Evolutionary conservation across 1,139 yeast species (phyloP).

Genomic region (Candida sojae): DNA sequence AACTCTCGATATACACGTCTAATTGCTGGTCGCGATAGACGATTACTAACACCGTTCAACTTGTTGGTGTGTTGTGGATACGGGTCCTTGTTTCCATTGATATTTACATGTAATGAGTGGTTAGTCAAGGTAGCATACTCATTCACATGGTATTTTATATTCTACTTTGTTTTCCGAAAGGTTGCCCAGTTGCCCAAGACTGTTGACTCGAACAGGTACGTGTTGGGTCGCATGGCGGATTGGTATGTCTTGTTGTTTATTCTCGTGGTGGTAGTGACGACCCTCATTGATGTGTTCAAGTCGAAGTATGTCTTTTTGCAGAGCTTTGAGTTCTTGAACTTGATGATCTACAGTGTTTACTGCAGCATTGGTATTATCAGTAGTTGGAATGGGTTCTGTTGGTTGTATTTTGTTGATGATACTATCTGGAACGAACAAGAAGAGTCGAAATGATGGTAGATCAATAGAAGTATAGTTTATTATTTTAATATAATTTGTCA

Average conservation of each 20-base stretch:
- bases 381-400: conserved; percentile 86
- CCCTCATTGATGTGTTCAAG: conserved; percentile 59
- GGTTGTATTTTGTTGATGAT: conserved; percentile 84
- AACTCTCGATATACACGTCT: too few species aligned
- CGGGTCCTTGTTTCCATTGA: conserved; percentile 83
- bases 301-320: conserved; percentile 49
- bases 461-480: too few species aligned
- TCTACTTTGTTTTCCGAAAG: conserved; percentile 69
- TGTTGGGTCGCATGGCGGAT: conserved; percentile 70
- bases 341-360: conserved; percentile 83
- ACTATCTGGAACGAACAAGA: conserved; percentile 48
- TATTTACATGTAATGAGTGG: conserved; percentile 82
- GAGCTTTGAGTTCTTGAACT: conserved; percentile 68
- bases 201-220: conserved; percentile 33
- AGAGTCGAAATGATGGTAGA: background rate
- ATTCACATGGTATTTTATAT: conserved; percentile 81
- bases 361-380: conserved; percentile 84
- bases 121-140: conserved; percentile 77
- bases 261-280: conserved; percentile 60
- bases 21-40: conserved; percentile 69
- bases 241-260: conserved; percentile 69
- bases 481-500: too few species aligned
- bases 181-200: conserved; percentile 37
- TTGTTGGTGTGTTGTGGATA: conserved; percentile 78
- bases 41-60: conserved; percentile 69